These are phyloP conservation scores for Grosmannia huntii DNA, from an alignment of 2,329 filamentous ascomycete genomes.

Conservation along the genomic window DNA sequence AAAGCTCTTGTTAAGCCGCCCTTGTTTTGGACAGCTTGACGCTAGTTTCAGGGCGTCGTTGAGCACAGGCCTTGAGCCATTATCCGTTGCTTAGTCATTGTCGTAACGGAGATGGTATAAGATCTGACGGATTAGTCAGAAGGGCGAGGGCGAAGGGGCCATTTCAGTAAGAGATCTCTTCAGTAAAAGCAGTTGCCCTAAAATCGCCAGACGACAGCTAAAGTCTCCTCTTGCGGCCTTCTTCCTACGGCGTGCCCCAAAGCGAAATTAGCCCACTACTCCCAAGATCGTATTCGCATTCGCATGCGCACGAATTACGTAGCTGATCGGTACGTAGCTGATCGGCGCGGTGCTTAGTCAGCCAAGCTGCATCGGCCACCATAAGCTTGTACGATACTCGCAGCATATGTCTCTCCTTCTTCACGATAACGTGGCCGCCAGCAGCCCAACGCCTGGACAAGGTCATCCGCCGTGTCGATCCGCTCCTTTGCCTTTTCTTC, in stretches of 20 bases:
- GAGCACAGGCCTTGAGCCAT: not conserved
- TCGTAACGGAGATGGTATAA: too few relatives aligned
- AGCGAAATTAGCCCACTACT: too few relatives aligned
- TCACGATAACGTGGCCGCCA: not conserved
- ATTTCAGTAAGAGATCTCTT: too few relatives aligned
- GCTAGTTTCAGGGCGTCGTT: not conserved
- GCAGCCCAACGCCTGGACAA: not conserved
- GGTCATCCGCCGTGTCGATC: not conserved
- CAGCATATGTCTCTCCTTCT: not conserved
- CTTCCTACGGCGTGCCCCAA: too few relatives aligned
- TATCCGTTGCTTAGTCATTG: not conserved
- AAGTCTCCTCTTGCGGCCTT: too few relatives aligned
- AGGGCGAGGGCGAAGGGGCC: too few relatives aligned
- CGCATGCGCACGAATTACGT: not conserved
- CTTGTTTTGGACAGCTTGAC: not conserved
- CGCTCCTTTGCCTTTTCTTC: not conserved
- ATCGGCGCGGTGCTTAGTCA: not conserved
- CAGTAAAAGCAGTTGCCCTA: too few relatives aligned
- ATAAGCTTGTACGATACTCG: not conserved
- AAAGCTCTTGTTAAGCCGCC: not conserved
- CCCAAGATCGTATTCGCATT: too few relatives aligned
- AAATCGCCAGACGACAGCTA: too few relatives aligned
- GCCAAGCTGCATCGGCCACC: not conserved
- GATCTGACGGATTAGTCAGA: too few relatives aligned
- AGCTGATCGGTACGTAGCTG: too few relatives aligned